These are phyloP conservation scores for Serendipita sp. DNA, from an alignment of 768 basidiomycete genomes.

Conservation along the genomic window DNA sequence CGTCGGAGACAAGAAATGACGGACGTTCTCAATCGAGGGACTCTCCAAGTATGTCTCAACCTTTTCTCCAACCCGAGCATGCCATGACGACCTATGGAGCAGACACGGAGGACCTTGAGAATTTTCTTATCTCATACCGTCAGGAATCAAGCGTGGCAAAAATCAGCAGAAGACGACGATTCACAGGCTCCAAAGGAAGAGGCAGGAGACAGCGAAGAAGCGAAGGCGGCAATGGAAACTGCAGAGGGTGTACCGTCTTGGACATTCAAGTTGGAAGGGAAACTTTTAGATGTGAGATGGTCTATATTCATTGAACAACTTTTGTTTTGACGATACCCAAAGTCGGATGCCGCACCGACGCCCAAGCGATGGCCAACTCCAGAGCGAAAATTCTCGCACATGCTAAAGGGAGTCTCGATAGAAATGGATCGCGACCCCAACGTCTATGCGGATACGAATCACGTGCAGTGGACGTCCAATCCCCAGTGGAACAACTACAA, in stretches of 20 bases:
- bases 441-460: conserved; percentile 69
- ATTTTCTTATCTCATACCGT: conserved; percentile 80
- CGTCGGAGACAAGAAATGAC: conserved; percentile 82
- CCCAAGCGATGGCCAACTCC: conserved; percentile 27
- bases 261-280: conserved; percentile 74
- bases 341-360: conserved; percentile 35
- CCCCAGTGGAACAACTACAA: not conserved
- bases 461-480: conserved; percentile 43
- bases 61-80: not conserved
- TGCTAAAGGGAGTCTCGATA: conserved; percentile 68
- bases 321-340: not conserved
- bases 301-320: not conserved
- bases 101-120: conserved; percentile 72
- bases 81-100: not conserved
- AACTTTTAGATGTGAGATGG: conserved; percentile 37
- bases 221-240: conserved; percentile 48
- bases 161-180: conserved; percentile 7
- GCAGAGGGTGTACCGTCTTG: conserved; percentile 84
- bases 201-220: conserved; percentile 11
- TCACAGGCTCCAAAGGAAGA: not conserved
- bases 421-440: conserved; percentile 76
- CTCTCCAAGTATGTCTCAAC: not conserved
- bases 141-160: conserved; percentile 76
- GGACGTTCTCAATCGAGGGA: conserved; percentile 24
- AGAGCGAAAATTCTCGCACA: conserved; percentile 66